Evolutionary conservation across 345 rosid genomes (phyloP).

Genomic region (Salix udensis): DNA sequence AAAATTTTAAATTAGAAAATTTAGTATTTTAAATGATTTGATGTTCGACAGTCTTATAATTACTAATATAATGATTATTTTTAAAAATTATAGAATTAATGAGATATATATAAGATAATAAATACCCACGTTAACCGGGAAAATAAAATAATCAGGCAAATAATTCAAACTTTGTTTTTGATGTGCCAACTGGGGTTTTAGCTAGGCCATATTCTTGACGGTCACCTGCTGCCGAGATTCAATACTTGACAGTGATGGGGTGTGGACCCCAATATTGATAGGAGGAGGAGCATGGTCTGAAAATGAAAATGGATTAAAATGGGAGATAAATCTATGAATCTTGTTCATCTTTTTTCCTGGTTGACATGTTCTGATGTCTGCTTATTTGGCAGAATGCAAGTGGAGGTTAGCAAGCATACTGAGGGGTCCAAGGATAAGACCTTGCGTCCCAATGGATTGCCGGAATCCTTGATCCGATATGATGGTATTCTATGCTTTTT

Average conservation of each 20-base stretch:
- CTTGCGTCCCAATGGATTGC: slow-evolving; percentile 88
- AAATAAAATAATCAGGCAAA: not conserved
- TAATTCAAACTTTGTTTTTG: not conserved
- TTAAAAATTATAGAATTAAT: too few relatives aligned
- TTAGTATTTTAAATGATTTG: too few relatives aligned
- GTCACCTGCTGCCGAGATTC: slow-evolving; percentile 5
- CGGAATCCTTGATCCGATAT: slow-evolving; percentile 86
- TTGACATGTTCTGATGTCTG: not conserved
- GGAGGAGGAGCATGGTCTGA: too few relatives aligned
- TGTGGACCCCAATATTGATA: too few relatives aligned
- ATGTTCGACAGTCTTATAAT: too few relatives aligned
- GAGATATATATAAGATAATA: too few relatives aligned
- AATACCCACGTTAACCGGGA: too few relatives aligned
- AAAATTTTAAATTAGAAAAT: too few relatives aligned
- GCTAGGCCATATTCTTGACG: not conserved
- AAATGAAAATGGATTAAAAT: too few relatives aligned
- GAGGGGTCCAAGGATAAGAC: slow-evolving; percentile 82
- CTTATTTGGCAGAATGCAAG: slow-evolving; percentile 71
- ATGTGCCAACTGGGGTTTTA: not conserved
- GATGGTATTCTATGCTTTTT: slow-evolving; percentile 50
- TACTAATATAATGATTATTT: too few relatives aligned
- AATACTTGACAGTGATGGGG: slow-evolving; percentile 24
- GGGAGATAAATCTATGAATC: not conserved
- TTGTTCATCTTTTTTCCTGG: not conserved
- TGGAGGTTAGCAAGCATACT: slow-evolving; percentile 94